phyloP scores from a whole-genome alignment of 148 eudicot genomes.

The Simmondsia chinensis region DNA sequence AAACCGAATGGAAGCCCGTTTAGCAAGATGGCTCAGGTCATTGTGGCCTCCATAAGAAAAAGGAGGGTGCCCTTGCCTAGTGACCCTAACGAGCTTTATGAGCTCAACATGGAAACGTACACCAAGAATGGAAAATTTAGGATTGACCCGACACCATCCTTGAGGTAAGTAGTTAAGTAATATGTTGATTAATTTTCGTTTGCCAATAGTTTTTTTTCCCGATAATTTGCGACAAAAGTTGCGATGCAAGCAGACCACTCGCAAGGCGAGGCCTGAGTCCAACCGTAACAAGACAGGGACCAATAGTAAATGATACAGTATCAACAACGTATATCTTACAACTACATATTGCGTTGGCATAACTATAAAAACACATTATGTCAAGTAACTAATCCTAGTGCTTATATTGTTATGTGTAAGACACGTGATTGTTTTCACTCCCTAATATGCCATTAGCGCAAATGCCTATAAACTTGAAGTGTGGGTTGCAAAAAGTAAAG shows the following conservation, averaged over 20 bases:
- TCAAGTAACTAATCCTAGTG: too few relatives aligned
- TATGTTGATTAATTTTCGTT: background rate
- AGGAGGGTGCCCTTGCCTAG: conserved; percentile 30
- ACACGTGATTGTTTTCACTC: background rate
- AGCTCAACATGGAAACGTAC: conserved; percentile 49
- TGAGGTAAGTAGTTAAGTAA: conserved; percentile 29
- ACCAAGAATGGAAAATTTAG: conserved; percentile 38
- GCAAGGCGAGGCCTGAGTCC: too few relatives aligned
- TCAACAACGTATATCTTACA: too few relatives aligned
- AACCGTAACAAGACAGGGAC: too few relatives aligned
- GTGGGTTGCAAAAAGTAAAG: too few relatives aligned
- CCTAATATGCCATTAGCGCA: background rate
- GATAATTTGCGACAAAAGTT: too few relatives aligned
- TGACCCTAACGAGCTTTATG: conserved; percentile 59
- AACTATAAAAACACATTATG: too few relatives aligned
- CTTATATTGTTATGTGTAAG: background rate
- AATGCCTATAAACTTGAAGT: too few relatives aligned
- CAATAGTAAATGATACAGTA: too few relatives aligned
- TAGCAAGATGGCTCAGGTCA: conserved; percentile 59
- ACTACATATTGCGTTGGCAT: too few relatives aligned
- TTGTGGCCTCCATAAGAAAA: conserved; percentile 59
- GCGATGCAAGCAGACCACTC: too few relatives aligned
- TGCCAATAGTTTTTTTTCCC: too few relatives aligned
- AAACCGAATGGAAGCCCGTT: conserved; percentile 62
- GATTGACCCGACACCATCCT: conserved; percentile 49